Base-by-base conservation (phyloP, 2,329 filamentous ascomycete genomes). In the Leptographium procerum region DNA sequence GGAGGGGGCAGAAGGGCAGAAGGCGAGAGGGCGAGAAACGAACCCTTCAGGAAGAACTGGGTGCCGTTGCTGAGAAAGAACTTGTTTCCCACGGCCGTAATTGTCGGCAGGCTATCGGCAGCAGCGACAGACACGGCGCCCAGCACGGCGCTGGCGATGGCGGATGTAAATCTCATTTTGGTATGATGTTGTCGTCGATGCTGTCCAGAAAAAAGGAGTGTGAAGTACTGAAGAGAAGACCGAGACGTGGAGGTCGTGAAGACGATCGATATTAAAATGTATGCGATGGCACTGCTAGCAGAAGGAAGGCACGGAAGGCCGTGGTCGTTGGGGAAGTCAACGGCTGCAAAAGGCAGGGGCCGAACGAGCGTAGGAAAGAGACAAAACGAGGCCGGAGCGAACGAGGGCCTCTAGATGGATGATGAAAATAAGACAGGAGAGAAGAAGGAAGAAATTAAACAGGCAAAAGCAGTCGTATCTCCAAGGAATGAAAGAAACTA, bases 41-140 rank as follows among this genome's bases (percentile, higher is more conserved):
- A 71, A 88, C 89, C 89, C 75, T 91, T 94, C 71, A 94, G 80
- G 71, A 84, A 94, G 77, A 88, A 95, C 69, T 95, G 89, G 34
- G 84, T 78, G 63, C 89, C 89, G 69, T 91, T 83, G 66, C 82
- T 83, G 64, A 84, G 85, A 75, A 95, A 95, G 76, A 95, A 90
- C 73, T 95, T 95, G 74, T 86, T 85, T 55, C 89, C 89, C 57
- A 86, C 81, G 24, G 75, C 72, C 56, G 77, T 73, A 60, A 84
- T 75, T 28, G 76, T 73, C 40, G 78, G 72, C 53, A 82, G 63
- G 13, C 69, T 33, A 66, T 64, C 29, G 13, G 60, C 34, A 13
- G 45, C 58, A 13, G 52, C 34, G 11, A 51, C 58, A 13, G 52
- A 36, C 3, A 50, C 29, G 22, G 69, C 65, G 33, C 70, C 64